Conservation (phyloP, 805 yeast genomes). For the Nakazawaea molendinolei region DNA sequence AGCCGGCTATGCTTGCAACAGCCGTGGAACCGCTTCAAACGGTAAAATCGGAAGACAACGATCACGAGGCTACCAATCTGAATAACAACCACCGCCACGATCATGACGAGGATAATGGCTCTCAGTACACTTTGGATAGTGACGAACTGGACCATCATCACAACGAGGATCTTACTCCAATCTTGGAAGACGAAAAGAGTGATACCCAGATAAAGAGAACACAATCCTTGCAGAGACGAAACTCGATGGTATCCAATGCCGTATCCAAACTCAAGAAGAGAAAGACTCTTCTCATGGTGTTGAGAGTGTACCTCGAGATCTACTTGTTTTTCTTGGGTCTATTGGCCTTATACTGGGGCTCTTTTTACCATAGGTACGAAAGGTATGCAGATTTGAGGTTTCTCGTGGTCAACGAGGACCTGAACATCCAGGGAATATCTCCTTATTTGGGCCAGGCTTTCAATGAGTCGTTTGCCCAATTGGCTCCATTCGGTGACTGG, state of each 20-base stretch:
- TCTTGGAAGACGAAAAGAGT: too few relatives aligned
- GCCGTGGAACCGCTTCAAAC: too few relatives aligned
- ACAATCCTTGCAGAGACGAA: neutral
- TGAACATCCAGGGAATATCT: conserved; percentile 16
- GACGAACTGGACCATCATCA: too few relatives aligned
- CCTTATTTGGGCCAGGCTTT: conserved; percentile 28
- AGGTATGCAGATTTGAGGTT: conserved; percentile 24
- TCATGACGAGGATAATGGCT: too few relatives aligned
- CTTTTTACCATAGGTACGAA: conserved; percentile 27
- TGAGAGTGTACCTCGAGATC: conserved; percentile 16
- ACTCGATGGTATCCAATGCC: neutral
- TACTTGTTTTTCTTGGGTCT: conserved; percentile 15
- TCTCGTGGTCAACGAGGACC: conserved; percentile 33
- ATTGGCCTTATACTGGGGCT: conserved; percentile 45
- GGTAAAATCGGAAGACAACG: too few relatives aligned
- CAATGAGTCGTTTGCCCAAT: conserved; percentile 14
- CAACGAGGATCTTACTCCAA: too few relatives aligned
- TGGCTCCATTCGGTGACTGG: conserved; percentile 29
- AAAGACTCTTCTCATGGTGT: conserved; percentile 10
- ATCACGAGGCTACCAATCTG: too few relatives aligned
- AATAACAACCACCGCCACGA: too few relatives aligned
- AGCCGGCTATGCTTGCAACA: too few relatives aligned
- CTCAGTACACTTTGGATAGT: conserved; percentile 1
- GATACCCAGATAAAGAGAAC: neutral
- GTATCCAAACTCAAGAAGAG: conserved; percentile 4